Percentiles rank a stretch among this genome's conserved stretches.
phyloP scores from a whole-genome alignment of 441 rosid genomes.

The Erodium texanum region DNA sequence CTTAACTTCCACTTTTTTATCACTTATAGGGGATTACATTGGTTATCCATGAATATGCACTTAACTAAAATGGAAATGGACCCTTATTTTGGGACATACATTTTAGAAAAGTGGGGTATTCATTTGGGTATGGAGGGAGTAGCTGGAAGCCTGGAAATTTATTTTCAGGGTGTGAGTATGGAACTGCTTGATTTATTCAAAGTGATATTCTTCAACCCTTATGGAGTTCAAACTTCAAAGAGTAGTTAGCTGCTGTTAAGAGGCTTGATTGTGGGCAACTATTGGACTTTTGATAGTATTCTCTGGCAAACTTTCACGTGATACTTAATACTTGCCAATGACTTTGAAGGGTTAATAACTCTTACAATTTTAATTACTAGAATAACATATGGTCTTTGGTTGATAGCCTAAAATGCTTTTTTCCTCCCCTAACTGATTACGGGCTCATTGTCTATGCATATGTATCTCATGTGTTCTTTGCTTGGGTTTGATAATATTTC shows the following conservation, averaged over 20 bases:
- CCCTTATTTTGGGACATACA: too few species aligned
- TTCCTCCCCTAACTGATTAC: background rate
- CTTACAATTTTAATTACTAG: background rate
- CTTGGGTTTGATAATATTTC: background rate
- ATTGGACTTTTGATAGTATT: background rate
- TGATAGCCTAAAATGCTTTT: background rate
- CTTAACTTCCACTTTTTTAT: too few species aligned
- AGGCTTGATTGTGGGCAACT: background rate
- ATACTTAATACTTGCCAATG: background rate
- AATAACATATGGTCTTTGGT: background rate
- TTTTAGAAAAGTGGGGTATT: background rate
- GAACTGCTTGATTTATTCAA: background rate
- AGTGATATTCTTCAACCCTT: background rate
- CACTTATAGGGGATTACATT: too few species aligned
- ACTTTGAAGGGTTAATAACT: background rate
- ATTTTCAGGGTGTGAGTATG: background rate
- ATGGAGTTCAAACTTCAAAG: background rate
- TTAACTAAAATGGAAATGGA: too few species aligned
- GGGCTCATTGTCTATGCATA: background rate
- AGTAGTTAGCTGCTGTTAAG: background rate
- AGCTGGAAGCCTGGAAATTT: background rate
- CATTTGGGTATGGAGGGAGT: background rate
- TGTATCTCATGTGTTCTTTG: background rate
- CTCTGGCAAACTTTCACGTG: background rate
- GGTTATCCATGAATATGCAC: too few species aligned